Evolutionary conservation across 2,329 filamentous ascomycete genomes (phyloP).

Genomic region (Rhexocercosporidium sp.): DNA sequence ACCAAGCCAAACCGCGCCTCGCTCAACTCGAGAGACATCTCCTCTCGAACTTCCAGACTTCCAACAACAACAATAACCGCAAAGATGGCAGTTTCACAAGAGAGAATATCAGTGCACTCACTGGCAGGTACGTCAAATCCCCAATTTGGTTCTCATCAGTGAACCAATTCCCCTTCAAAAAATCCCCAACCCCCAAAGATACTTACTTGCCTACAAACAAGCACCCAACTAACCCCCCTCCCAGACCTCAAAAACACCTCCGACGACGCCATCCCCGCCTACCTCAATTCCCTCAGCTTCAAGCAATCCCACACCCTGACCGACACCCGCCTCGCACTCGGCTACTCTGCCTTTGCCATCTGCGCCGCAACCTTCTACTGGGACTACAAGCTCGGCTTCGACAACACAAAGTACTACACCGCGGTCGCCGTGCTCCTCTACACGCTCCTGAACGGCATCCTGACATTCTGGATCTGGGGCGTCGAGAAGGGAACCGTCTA

Average conservation of each 20-base stretch:
- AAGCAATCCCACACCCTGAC: slow-evolving; percentile 78
- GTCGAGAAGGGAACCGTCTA: slow-evolving; percentile 87
- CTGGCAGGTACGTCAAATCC: slow-evolving; percentile 36
- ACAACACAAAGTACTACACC: slow-evolving; percentile 81
- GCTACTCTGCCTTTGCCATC: slow-evolving; percentile 81
- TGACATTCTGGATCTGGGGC: slow-evolving; percentile 84
- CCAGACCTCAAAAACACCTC: slow-evolving; percentile 95
- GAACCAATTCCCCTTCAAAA: background rate
- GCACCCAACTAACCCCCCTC: slow-evolving; percentile 16
- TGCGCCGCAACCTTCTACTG: slow-evolving; percentile 85
- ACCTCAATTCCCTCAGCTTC: slow-evolving; percentile 88
- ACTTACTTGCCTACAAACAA: background rate
- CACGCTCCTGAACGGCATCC: slow-evolving; percentile 74
- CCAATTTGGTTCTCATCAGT: background rate
- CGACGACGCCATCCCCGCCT: slow-evolving; percentile 92
- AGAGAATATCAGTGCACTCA: slow-evolving; percentile 41
- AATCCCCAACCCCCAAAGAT: background rate
- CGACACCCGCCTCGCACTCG: slow-evolving; percentile 82
- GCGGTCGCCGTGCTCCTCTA: slow-evolving; percentile 80
- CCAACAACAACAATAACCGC: slow-evolving; percentile 18
- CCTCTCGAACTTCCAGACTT: slow-evolving; percentile 11
- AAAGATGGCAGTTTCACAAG: slow-evolving; percentile 39
- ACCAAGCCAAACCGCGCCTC: slow-evolving; percentile 24
- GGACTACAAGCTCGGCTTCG: slow-evolving; percentile 92
- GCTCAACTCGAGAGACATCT: slow-evolving; percentile 8